Evolutionary conservation across 192 early-diverging fungal genomes (phyloP), one percentile per base, ranked within the genome.

Genomic region (Anaeromyces robustus): DNA sequence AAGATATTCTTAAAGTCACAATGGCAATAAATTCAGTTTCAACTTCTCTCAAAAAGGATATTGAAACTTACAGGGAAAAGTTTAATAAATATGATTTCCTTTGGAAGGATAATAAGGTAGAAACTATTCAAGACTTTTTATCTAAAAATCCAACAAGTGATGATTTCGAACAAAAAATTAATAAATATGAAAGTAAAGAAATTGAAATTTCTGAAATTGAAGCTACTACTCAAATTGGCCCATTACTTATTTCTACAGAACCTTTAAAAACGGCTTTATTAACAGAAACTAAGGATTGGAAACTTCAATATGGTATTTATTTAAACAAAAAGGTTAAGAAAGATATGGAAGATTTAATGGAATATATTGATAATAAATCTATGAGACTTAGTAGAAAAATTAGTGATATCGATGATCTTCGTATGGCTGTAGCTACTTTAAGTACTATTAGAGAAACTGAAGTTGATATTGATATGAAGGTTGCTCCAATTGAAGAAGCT

Each of bases 381-480:
- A 59, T 91, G 37, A 82, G 84, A 79, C 83, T 92, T 13, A 85
- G 85, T 52, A 85, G 90, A 31, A 91, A 92, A 80, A 91, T 92
- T 52, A 82, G 85, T 18, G 90, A 91, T 81, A 92, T 92, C 83
- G 90, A 92, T 78, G 90, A 92, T 77, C 84, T 92, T 28, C 80
- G 90, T 22, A 85, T 90, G 82, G 90, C 89, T 18, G 90, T 92
- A 22, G 85, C 88, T 39, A 92, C 90, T 19, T 86, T 92, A 30
- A 87, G 85, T 31, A 89, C 88, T 80, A 92, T 92, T 79, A 82
- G 90, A 31, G 89, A 92, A 80, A 83, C 90, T 0, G 90, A 92
- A 81, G 90, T 92, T 14, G 90, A 92, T 80, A 89, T 92, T 79
- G 90, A 92, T 81, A 91, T 92, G 90, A 90, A 90, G 59, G 90